Evolutionary conservation across 2,329 filamentous ascomycete genomes (phyloP).

Genomic region (Diplodia corticola): DNA sequence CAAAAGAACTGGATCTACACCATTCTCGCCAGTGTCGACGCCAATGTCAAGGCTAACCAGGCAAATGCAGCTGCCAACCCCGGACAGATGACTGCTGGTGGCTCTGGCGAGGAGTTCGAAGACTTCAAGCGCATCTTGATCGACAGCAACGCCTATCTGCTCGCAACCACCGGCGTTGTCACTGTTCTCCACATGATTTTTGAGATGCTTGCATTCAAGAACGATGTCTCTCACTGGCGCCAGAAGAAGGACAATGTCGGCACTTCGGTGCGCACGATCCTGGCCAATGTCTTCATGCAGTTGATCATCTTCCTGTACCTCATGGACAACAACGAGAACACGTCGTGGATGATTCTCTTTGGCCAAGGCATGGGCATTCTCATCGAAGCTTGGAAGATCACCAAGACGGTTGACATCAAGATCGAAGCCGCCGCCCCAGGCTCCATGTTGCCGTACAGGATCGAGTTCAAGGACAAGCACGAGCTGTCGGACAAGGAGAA

Average conservation of each 20-base stretch:
- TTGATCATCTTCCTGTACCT: conserved; percentile 93
- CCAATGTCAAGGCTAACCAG: conserved; percentile 80
- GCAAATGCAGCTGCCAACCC: conserved; percentile 66
- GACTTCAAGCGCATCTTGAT: conserved; percentile 95
- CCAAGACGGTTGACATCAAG: conserved; percentile 88
- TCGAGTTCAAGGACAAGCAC: conserved; percentile 95
- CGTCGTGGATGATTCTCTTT: conserved; percentile 97
- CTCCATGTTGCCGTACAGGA: conserved; percentile 73
- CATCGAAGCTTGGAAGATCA: conserved; percentile 90
- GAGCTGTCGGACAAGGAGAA: conserved; percentile 91
- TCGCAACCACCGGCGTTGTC: conserved; percentile 80
- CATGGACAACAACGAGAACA: conserved; percentile 95
- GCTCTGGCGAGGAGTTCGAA: conserved; percentile 92
- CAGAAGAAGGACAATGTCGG: conserved; percentile 99
- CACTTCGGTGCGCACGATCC: conserved; percentile 91
- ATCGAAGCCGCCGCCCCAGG: conserved; percentile 68
- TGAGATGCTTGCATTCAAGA: conserved; percentile 94
- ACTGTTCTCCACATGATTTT: conserved; percentile 91
- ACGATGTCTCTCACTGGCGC: conserved; percentile 94
- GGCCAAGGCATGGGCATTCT: conserved; percentile 83
- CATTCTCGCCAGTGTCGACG: conserved; percentile 79
- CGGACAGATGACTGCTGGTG: conserved; percentile 70
- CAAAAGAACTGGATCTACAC: conserved; percentile 86
- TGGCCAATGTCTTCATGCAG: conserved; percentile 99
- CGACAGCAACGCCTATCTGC: conserved; percentile 89